A percentile compares a stretch with the other conserved stretches of the same genome.
Conservation (phyloP, 2,329 filamentous ascomycete species). For the Sordariomycetes sp. region DNA sequence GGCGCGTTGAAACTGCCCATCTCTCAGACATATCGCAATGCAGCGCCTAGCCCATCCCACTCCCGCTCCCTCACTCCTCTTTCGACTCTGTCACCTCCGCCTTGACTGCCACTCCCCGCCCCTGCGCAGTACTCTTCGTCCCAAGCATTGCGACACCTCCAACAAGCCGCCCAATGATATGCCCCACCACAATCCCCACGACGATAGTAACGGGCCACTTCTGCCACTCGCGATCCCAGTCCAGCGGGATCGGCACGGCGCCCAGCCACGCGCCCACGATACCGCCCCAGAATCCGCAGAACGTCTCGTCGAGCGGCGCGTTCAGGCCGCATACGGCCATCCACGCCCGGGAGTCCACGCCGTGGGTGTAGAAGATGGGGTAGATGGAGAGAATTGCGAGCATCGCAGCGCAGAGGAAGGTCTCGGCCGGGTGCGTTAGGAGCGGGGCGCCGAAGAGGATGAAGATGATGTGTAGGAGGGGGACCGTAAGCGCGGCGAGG, state of each 20-base stretch:
- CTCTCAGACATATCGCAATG: no score
- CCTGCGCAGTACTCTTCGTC: background rate
- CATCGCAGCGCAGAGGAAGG: slow-evolving; percentile 68
- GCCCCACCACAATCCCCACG: slow-evolving; percentile 69
- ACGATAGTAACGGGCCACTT: slow-evolving; percentile 92
- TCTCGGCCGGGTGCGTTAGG: slow-evolving; percentile 67
- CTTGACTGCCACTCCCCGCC: background rate
- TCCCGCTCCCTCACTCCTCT: background rate
- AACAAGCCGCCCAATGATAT: slow-evolving; percentile 52
- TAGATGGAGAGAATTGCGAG: slow-evolving; percentile 67
- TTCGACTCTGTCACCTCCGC: background rate
- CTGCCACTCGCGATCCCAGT: slow-evolving; percentile 99
- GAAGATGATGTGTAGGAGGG: slow-evolving; percentile 48
- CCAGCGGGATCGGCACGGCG: slow-evolving; percentile 86
- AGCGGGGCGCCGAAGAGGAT: slow-evolving; percentile 88
- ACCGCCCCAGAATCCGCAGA: slow-evolving; percentile 68
- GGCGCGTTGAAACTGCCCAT: no score
- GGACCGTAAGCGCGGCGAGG: slow-evolving; percentile 58
- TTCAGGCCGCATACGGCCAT: slow-evolving; percentile 51
- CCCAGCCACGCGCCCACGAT: slow-evolving; percentile 81
- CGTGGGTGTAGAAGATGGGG: slow-evolving; percentile 75
- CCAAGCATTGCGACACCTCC: slow-evolving; percentile 38
- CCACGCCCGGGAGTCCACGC: slow-evolving; percentile 62
- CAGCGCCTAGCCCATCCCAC: background rate
- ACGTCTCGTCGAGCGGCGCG: slow-evolving; percentile 69